Evolutionary conservation across 2,329 filamentous ascomycete species (phyloP), one percentile per base, ranked within the genome.

Genomic region (Colletotrichum tanaceti): DNA sequence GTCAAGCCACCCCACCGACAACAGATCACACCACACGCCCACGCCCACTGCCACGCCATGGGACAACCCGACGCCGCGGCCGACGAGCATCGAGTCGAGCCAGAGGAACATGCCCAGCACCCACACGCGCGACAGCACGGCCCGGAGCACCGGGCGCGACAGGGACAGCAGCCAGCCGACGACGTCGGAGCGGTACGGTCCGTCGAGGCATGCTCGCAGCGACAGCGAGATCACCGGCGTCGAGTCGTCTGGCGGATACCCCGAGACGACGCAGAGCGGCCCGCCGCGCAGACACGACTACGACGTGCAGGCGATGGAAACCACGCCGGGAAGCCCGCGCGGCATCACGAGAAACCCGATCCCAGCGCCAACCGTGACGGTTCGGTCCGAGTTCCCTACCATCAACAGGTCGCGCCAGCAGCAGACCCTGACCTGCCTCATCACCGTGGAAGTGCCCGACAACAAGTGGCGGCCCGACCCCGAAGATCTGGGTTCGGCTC

Each of bases 381-480:
- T 99, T 55, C 92, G 95, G 68, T 98, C 95, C 77, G 96, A 99
- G 79, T 99, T 98, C 76, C 96, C 96, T 0, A 98, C 96, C 1
- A 87, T 99, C 75, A 98, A 87, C 79, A 88, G 93, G 72, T 98
- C 94, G 22, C 91, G 94, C 58, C 93, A 97, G 77, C 96, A 98
- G 78, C 96, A 99, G 78, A 96, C 93, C 13, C 84, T 99, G 71
- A 98, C 96, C 0, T 99, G 96, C 75, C 83, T 99, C 63, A 87
- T 99, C 58, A 98, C 96, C 0, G 90, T 99, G 54, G 96, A 99
- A 79, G 94, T 98, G 1, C 90, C 94, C 0, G 94, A 97, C 75
- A 93, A 90, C 73, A 97, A 96, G 78, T 98, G 94, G 96, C 88
- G 88, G 68, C 90, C 94, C 1, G 90, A 96, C 74, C 89, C 91